These are phyloP conservation scores for Prunus armeniaca DNA, from an alignment of 306 rosid species.

Conservation along the genomic window DNA sequence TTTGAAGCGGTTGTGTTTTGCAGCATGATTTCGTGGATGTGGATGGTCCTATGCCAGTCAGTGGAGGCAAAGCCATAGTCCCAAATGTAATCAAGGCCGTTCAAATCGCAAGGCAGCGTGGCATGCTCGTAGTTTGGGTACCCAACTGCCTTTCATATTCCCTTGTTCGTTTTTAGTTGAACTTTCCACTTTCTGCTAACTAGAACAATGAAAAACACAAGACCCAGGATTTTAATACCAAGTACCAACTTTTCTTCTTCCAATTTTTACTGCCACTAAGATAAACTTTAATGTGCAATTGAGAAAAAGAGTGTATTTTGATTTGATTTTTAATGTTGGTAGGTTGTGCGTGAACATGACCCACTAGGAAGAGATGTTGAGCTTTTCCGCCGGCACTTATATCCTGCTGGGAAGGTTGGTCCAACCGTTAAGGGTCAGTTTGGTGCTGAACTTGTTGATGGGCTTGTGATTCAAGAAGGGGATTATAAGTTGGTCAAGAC, in stretches of 20 bases:
- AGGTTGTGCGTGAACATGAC: constrained; percentile 93
- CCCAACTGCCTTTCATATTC: background rate
- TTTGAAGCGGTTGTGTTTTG: constrained; percentile 12
- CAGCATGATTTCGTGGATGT: constrained; percentile 72
- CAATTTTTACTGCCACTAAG: background rate
- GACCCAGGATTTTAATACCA: background rate
- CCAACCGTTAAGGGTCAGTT: constrained; percentile 54
- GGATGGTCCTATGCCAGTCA: constrained; percentile 40
- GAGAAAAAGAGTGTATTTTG: background rate
- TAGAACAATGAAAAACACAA: background rate
- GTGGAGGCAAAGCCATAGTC: constrained; percentile 66
- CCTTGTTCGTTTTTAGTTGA: background rate
- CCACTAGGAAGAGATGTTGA: constrained; percentile 86
- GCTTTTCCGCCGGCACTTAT: constrained; percentile 72
- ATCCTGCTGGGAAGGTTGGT: constrained; percentile 42
- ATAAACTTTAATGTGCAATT: background rate
- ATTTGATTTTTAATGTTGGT: background rate
- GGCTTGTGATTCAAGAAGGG: constrained; percentile 71
- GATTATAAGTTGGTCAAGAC: constrained; percentile 85
- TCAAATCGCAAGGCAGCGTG: constrained; percentile 63
- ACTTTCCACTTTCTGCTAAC: background rate
- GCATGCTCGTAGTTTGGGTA: constrained; percentile 77
- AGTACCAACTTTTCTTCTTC: background rate
- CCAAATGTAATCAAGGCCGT: constrained; percentile 71
- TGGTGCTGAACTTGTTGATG: constrained; percentile 80